Conservation (phyloP, 1,284 basidiomycete genomes). For the Ceraceosorus bombacis region DNA sequence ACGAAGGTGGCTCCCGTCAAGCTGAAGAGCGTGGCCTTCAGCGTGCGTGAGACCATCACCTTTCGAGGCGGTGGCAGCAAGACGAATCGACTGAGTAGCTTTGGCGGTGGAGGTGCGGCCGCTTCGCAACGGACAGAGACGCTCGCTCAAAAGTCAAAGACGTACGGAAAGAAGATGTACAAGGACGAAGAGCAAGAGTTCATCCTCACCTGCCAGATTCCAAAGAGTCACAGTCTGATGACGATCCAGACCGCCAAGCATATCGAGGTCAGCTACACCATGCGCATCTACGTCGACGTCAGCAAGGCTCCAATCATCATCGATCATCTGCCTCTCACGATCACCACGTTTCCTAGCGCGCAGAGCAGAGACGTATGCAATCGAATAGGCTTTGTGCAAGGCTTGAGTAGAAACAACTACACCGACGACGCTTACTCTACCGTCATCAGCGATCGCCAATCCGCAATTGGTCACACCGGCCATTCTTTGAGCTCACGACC, state of each 20-base stretch:
- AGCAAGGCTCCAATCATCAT: constrained; percentile 42
- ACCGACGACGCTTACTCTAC: constrained; percentile 2
- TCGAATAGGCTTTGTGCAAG: constrained; percentile 40
- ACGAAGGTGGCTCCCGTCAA: constrained; percentile 32
- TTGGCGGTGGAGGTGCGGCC: constrained; percentile 5
- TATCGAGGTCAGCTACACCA: constrained; percentile 42
- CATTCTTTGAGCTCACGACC: no score
- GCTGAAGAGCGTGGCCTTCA: constrained; percentile 34
- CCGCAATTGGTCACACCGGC: no score
- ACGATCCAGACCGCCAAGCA: constrained; percentile 44
- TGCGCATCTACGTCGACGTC: constrained; percentile 39
- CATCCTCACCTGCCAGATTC: constrained; percentile 34
- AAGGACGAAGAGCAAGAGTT: constrained; percentile 41
- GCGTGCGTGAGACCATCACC: constrained; percentile 41
- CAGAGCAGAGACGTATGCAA: constrained; percentile 21
- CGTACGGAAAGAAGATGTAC: constrained; percentile 41
- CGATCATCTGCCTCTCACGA: constrained; percentile 41
- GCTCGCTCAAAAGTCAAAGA: constrained; percentile 31
- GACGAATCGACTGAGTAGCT: constrained; percentile 11
- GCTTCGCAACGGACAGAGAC: constrained; percentile 28
- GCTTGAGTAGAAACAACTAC: constrained; percentile 19
- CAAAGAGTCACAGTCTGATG: constrained; percentile 42
- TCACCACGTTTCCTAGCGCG: constrained; percentile 31
- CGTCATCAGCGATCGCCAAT: background rate
- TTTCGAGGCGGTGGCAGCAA: constrained; percentile 30